Base-by-base conservation (phyloP, 2,329 filamentous ascomycete species). In the Purpureocillium lavendulum region DNA sequence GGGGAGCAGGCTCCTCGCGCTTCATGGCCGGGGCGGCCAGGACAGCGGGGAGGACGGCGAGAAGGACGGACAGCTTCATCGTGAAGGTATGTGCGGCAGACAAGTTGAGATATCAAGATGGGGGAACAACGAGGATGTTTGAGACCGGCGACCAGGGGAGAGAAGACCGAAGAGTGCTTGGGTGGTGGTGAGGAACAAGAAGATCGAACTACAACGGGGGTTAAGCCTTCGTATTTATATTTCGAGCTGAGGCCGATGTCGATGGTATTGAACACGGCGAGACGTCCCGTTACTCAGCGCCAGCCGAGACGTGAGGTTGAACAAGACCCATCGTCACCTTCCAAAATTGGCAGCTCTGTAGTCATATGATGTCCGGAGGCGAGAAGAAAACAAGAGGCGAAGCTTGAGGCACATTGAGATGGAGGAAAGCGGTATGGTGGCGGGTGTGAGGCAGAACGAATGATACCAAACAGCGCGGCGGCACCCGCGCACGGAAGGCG, bases 311-410 rank as follows among this genome's bases (percentile, higher is more conserved):
- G 7, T 14, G 29, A 15, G 15, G 28, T 10, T 18, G 15, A 12
- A 24, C 4, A 35, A 18, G n/a, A 13, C 4, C n/a, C 35, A 18
- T 29, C 39, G 31, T 38, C 29, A 45, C 45, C 45, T 47, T 45
- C 43, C 45, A 38, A 31, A 47, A 41, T 39, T 24, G 42, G 45
- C 39, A 46, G 45, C 42, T 45, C 30, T 35, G 18, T 12, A 30
- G n/a, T 34, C 32, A 24, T 9, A 13, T 30, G 29, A 14, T 30
- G n/a, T 12, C 8, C 8, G 16, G 29, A n/a, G n/a, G n/a, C n/a
- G 16, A n/a, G 29, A 11, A 15, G 14, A 28, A 16, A 15, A 32
- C 6, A 17, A 13, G 16, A 32, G 15, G 21, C 21, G 10, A 26
- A 26, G 21, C 21, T 26, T 26, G 21, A 26, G 21, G 21, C 21